Percentiles rank a stretch among this genome's conserved stretches.
phyloP scores from a whole-genome alignment of 164 flowering plant species.

The Vitis amurensis region DNA sequence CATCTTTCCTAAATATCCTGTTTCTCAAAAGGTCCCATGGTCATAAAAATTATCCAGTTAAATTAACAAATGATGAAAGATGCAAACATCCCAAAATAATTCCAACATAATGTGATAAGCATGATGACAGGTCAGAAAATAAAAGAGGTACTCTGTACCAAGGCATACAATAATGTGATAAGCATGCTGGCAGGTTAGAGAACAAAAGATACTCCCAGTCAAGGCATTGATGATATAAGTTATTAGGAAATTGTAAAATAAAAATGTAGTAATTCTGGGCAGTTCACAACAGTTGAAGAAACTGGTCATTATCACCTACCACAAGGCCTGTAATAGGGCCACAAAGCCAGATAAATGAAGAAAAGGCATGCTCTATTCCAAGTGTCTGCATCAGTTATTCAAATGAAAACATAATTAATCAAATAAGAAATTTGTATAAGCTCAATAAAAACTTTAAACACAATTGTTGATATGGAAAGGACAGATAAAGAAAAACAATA shows the following conservation, averaged over 20 bases:
- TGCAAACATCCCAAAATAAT: no score
- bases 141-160: no score
- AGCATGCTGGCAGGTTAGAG: not conserved
- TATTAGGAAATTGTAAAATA: not conserved
- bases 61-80: no score
- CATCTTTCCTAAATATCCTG: no score
- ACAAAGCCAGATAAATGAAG: slow-evolving; percentile 98
- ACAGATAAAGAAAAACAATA: not conserved
- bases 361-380: slow-evolving; percentile 92
- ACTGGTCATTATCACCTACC: slow-evolving; percentile 55
- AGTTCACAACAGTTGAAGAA: not conserved
- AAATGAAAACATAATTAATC: slow-evolving; percentile 8
- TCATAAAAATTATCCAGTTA: no score
- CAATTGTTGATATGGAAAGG: not conserved
- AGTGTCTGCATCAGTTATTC: slow-evolving; percentile 77
- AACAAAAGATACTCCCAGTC: not conserved
- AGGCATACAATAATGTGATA: no score
- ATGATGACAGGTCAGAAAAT: no score
- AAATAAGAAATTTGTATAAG: not conserved
- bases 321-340: slow-evolving; percentile 99
- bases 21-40: no score
- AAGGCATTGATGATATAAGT: not conserved
- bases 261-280: not conserved
- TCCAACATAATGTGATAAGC: no score
- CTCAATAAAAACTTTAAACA: not conserved